These are phyloP conservation scores for Penicillium tannophilum DNA, from an alignment of 495 filamentous ascomycete genomes.

Conservation along the genomic window DNA sequence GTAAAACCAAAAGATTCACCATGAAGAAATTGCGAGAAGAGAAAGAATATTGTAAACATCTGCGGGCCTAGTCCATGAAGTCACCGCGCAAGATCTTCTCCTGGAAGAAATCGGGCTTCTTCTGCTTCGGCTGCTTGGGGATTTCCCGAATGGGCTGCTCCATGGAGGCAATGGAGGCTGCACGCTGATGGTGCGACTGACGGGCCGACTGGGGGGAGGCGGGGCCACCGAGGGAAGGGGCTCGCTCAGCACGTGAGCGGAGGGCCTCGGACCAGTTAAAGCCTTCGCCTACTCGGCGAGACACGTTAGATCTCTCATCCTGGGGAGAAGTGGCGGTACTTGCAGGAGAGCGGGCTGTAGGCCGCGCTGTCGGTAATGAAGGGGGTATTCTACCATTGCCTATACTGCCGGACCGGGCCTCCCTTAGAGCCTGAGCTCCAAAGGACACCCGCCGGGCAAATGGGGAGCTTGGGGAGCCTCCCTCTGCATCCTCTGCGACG, in stretches of 20 bases:
- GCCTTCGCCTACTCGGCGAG: slow-evolving; percentile 74
- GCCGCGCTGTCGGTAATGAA: slow-evolving; percentile 30
- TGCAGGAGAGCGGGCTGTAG: slow-evolving; percentile 37
- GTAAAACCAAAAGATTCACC: background rate
- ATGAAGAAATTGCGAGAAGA: background rate
- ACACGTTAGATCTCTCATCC: slow-evolving; percentile 50
- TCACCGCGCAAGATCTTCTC: slow-evolving; percentile 97
- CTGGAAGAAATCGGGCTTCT: slow-evolving; percentile 86
- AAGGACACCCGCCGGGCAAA: slow-evolving; percentile 89
- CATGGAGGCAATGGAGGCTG: slow-evolving; percentile 68
- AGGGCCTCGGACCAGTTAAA: slow-evolving; percentile 96
- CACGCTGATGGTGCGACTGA: slow-evolving; percentile 46
- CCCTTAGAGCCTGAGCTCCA: slow-evolving; percentile 81
- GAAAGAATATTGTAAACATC: background rate
- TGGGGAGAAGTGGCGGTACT: slow-evolving; percentile 40
- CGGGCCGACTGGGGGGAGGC: slow-evolving; percentile 32
- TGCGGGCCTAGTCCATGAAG: slow-evolving; percentile 79
- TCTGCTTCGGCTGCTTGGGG: slow-evolving; percentile 64
- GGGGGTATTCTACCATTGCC: slow-evolving; percentile 50
- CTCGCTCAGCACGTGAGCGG: slow-evolving; percentile 83
- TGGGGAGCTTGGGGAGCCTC: slow-evolving; percentile 63
- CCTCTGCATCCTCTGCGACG: slow-evolving; percentile 80
- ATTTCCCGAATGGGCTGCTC: slow-evolving; percentile 69
- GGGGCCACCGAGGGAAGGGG: slow-evolving; percentile 60
- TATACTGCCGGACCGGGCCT: slow-evolving; percentile 57